Evolutionary conservation across 1,284 basidiomycete species (phyloP), one percentile per base, ranked within the genome.

Genomic region (Puccinia polysora): DNA sequence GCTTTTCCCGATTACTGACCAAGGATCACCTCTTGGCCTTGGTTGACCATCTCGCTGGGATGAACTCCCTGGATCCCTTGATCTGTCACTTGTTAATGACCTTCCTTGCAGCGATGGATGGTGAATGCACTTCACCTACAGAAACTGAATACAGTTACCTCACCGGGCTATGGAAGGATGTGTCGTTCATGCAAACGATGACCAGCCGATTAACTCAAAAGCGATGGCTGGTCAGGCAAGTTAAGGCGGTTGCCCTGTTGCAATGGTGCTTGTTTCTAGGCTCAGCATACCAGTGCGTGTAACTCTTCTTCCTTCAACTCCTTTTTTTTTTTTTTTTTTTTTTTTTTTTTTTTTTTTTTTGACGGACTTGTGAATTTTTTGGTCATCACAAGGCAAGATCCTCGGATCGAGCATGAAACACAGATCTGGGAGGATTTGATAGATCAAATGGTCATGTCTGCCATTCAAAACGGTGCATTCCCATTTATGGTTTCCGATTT

Each of bases 371-470:
- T n/a, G n/a, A n/a, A n/a, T n/a, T n/a, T n/a, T n/a, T n/a, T n/a
- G n/a, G n/a, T n/a, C n/a, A n/a, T n/a, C n/a, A n/a, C n/a, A n/a
- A 90, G 69, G 85, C 86, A 4, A 83, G 90, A 28, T 86, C 87
- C 86, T 0, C 81, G 83, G 6, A 80, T 93, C 20, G 73, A 72
- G 10, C 56, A 75, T 73, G 67, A 79, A 77, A 88, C 87, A 78
- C 85, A 83, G 75, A 82, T 91, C 80, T 86, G 85, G 73, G 87
- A 88, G 1, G 87, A 89, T 65, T 85, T 88, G 67, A 84, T 93
- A 49, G 91, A 94, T 79, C 85, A 85, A 2, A 86, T 90, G 75
- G 85, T 92, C 23, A 88, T 87, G 84, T 53, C 59, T 47, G 60
- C 67, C 23, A 68, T 59, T 38, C 23, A 89, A 77, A 88, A 87